Base-by-base conservation (phyloP, 106 monocot genomes). In the Posidonia australis region DNA sequence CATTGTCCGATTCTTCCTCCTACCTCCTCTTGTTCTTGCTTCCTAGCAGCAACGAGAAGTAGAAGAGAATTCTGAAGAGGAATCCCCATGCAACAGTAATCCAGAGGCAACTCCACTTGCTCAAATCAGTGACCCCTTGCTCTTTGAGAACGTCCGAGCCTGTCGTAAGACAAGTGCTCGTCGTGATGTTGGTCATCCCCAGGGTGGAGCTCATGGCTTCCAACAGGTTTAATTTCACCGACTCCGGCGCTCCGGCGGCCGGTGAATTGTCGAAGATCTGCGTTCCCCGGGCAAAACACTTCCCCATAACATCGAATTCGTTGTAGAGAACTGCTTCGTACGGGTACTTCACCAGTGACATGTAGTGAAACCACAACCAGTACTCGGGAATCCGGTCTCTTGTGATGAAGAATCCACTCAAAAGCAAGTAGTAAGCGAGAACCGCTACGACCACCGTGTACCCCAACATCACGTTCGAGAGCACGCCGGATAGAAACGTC, bases 311-410 rank as follows among this genome's bases (percentile, higher is more conserved):
- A 29, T 58, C 76, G 70, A 92, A 92, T 78, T 92, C 87, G 74
- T 92, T 92, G 63, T 73, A 74, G 52, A 92, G 62, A 51, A 88
- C 87, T 16, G 80, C 87, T 57, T 92, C 84, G 64, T 92, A 92
- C n/a, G 92, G 92, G 74, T 92, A 92, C 70, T 92, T 92, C 32
- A 92, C 84, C n/a, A 92, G 65, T 0, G 92, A 92, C 16, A 92
- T 66, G 69, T 92, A 92, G 67, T 92, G 92, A 71, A 92, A 88
- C 92, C 92, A 92, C 7, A 92, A 63, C 92, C 92, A 92, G 78
- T 88, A 92, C 44, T 62, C 54, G 0, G 82, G 84, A 45, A 92
- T 92, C n/a, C 87, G 28, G 36, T 80, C 82, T 6, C 92, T 61
- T 63, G 74, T 83, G 75, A 92, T 85, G 78, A 92, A 92, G 82